Evolutionary conservation across 345 rosid species (phyloP).

Genomic region (Acer saccharum): DNA sequence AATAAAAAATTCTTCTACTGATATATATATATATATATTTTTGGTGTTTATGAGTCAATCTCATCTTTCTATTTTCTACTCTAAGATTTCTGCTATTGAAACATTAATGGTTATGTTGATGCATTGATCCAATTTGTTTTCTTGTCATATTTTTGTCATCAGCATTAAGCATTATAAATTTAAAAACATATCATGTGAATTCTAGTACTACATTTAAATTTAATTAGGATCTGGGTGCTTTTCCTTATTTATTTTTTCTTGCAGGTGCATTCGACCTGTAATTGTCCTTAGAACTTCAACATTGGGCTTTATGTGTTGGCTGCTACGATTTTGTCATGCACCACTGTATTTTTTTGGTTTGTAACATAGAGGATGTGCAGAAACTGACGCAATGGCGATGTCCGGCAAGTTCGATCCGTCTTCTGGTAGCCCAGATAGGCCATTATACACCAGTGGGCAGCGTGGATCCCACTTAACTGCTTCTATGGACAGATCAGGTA

Average conservation of each 20-base stretch:
- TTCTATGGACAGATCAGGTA: conserved; percentile 81
- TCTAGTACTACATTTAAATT: not conserved
- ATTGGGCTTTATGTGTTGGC: conserved; percentile 56
- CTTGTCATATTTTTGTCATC: not conserved
- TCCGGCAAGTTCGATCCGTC: conserved; percentile 86
- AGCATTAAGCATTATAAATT: not conserved
- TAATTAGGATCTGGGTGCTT: conserved; percentile 25
- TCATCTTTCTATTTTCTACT: conserved; percentile 13
- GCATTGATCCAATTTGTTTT: not conserved
- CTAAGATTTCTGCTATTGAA: conserved; percentile 16
- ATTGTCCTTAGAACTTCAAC: conserved; percentile 27
- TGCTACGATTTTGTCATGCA: conserved; percentile 64
- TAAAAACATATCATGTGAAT: conserved; percentile 3
- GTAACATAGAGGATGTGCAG: conserved; percentile 48
- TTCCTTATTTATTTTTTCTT: conserved; percentile 25
- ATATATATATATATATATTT: too few relatives aligned
- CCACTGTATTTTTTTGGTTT: conserved; percentile 53
- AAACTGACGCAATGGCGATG: conserved; percentile 71
- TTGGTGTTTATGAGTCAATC: conserved; percentile 7
- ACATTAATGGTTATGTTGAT: conserved; percentile 1
- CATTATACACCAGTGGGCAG: conserved; percentile 61
- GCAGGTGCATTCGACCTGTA: conserved; percentile 46
- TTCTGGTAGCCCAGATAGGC: conserved; percentile 86
- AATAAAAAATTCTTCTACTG: not conserved
- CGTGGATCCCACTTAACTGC: conserved; percentile 79